Conservation (phyloP, 1,284 basidiomycete genomes). For the Sanghuangporus weigelae region DNA sequence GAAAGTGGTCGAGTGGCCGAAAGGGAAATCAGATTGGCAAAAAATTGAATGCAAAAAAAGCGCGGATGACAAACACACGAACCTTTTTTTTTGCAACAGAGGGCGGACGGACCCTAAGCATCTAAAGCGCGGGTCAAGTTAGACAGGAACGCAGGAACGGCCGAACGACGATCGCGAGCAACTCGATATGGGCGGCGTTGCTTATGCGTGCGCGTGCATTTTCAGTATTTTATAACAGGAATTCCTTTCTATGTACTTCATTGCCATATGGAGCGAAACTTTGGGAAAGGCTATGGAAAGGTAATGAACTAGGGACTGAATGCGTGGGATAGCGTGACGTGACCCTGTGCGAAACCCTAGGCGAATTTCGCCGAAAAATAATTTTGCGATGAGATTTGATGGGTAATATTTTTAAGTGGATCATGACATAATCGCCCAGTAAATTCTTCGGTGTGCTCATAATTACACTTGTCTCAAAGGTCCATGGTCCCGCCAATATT, state of each 20-base stretch:
- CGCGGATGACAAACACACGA: not conserved
- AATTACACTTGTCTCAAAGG: constrained; percentile 2
- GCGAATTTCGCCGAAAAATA: not conserved
- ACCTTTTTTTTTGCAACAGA: not conserved
- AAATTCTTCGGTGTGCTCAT: constrained; percentile 7
- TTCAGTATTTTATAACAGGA: not conserved
- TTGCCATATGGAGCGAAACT: not conserved
- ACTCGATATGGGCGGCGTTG: constrained; percentile 1
- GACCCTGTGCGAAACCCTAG: not conserved
- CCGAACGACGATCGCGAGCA: not conserved
- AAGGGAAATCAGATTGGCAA: not conserved
- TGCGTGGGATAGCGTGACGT: constrained; percentile 1
- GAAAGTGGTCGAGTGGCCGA: not conserved
- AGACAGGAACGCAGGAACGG: not conserved
- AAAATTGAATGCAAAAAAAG: not conserved
- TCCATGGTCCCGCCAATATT: constrained; percentile 9
- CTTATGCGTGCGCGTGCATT: constrained; percentile 3
- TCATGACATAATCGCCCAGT: constrained; percentile 4
- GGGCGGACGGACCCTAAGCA: not conserved
- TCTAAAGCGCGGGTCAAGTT: not conserved
- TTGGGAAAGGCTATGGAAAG: constrained; percentile 19
- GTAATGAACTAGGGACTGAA: constrained; percentile 2
- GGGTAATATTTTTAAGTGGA: not conserved
- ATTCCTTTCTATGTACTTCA: no score
- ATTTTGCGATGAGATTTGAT: not conserved